phyloP scores from a whole-genome alignment of 1,284 basidiomycete species.

The Schizophyllum commune region DNA sequence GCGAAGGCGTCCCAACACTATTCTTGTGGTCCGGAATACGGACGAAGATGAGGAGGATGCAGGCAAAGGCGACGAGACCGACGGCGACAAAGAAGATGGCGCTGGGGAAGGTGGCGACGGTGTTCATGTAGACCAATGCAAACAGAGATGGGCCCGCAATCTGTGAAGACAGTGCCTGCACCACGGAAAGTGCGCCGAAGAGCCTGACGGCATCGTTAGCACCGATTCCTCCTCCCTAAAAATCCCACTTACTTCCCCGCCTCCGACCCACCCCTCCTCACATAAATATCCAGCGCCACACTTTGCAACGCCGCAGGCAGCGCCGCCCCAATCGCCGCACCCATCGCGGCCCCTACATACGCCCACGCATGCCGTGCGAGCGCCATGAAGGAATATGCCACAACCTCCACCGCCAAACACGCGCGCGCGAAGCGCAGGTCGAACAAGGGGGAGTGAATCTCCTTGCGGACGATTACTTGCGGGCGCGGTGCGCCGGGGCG shows the following conservation, averaged over 20 bases:
- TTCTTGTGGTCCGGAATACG: constrained; percentile 22
- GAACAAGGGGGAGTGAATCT: constrained; percentile 39
- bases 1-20: background rate
- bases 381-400: constrained; percentile 45
- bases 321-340: constrained; percentile 48
- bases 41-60: constrained; percentile 36
- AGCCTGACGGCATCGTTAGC: constrained; percentile 25
- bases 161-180: constrained; percentile 43
- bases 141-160: constrained; percentile 46
- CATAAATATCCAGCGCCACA: constrained; percentile 57
- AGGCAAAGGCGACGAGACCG: constrained; percentile 28
- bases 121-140: constrained; percentile 51
- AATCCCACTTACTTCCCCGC: constrained; percentile 28
- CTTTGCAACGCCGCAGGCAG: constrained; percentile 60
- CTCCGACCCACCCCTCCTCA: constrained; percentile 40
- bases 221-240: background rate
- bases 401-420: constrained; percentile 52
- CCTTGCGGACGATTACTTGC: constrained; percentile 9
- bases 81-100: constrained; percentile 47
- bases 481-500: constrained; percentile 7
- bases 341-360: constrained; percentile 41
- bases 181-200: constrained; percentile 66
- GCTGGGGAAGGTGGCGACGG: constrained; percentile 49
- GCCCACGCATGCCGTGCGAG: constrained; percentile 30
- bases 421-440: constrained; percentile 55